Evolutionary conservation across 768 basidiomycete genomes (phyloP), one percentile per base, ranked within the genome.

Genomic region (Epithele typhae): DNA sequence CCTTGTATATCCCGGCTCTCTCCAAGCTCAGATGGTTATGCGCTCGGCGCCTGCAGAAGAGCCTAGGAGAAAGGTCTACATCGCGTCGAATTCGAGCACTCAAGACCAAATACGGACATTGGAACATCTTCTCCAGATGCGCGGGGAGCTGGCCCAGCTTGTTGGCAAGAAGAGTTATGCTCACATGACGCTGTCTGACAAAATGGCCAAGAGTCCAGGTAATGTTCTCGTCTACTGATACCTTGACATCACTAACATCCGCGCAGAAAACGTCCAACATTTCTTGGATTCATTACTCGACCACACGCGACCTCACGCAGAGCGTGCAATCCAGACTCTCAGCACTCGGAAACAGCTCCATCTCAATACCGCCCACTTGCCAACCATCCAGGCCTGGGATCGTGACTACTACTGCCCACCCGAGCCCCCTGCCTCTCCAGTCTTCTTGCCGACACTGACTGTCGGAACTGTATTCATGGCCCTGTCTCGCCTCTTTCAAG

Each of bases 141-240:
- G 96, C 23, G 90, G 83, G 4, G 80, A 93, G 57, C 72, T 97
- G 5, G 92, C 96, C 2, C 77, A 71, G 18, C 68, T 98, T 14
- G 84, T 96, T 30, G 95, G 95, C 9, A 80, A 82, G 57, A 74
- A 82, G 32, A 95, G 87, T 54, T 98, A 81, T 69, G 92, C 84
- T 0, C 82, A 90, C 49, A 87, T 96, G 77, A 79, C 83, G 0
- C 73, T 98, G 17, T 78, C 78, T 24, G 94, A 97, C 66, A 99
- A 96, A 70, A 99, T 99, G 96, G 95, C 94, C 1, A 92, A 88
- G 65, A 87, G 82, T 25, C 94, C 95, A 43, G 89, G 89, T 90
- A 49, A 51, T 76, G 60, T 6, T 5, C 35, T n/a, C n/a, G n/a
- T n/a, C n/a, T n/a, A n/a, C n/a, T n/a, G n/a, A n/a, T n/a, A n/a